phyloP scores from a whole-genome alignment of 331 rosid species.

The Stylosanthes scabra region DNA sequence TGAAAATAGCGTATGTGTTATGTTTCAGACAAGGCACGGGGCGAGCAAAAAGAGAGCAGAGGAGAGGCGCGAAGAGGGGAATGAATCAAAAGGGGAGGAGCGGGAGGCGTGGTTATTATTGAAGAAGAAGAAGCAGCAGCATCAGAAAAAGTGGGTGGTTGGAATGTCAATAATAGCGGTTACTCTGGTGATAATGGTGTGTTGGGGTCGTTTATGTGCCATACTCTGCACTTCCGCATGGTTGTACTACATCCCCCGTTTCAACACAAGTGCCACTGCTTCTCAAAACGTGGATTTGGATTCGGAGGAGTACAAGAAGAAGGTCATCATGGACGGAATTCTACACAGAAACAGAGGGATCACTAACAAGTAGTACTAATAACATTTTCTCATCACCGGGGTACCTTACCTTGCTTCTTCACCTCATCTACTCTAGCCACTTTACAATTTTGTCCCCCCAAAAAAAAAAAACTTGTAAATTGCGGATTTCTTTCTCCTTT shows the following conservation, averaged over 20 bases:
- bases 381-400: no score
- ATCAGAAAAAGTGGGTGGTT: conserved; percentile 14
- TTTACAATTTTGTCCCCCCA: no score
- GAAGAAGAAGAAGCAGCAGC: not conserved
- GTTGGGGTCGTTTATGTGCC: conserved; percentile 80
- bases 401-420: no score
- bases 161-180: conserved; percentile 62
- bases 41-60: conserved; percentile 13
- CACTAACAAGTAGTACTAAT: no score
- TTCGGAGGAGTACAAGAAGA: conserved; percentile 62
- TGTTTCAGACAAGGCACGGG: conserved; percentile 47
- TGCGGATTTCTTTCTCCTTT: no score
- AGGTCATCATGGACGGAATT: conserved; percentile 66
- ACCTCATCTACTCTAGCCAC: no score
- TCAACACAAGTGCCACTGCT: not conserved
- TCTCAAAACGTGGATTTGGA: conserved; percentile 39
- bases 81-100: conserved; percentile 24
- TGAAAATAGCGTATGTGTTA: not conserved
- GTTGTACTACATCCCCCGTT: conserved; percentile 57
- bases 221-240: conserved; percentile 71
- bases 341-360: conserved; percentile 50
- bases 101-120: conserved; percentile 15
- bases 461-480: no score
- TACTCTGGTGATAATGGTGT: conserved; percentile 57
- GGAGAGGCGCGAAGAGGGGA: conserved; percentile 36